Evolutionary conservation across 768 basidiomycete genomes (phyloP), one percentile per base, ranked within the genome.

Genomic region (Hypholoma sublateritium): DNA sequence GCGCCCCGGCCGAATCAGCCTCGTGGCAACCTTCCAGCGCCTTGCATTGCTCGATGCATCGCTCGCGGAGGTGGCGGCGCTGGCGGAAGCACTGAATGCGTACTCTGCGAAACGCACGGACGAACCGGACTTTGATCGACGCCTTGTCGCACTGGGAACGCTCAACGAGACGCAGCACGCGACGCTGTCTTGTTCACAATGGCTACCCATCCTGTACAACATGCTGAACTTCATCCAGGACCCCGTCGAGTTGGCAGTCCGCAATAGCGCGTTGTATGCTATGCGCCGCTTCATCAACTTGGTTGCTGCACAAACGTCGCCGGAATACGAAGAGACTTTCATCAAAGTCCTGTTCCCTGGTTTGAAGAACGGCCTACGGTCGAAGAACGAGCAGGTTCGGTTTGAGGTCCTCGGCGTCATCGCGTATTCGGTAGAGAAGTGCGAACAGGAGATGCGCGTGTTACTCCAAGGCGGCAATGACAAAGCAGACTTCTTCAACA

Each of bases 401-500:
- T 80, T 84, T 0, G 96, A 99, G 62, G 76, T 92, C 2, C 78
- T 98, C 2, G 78, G 81, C 3, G 91, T 98, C 16, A 72, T 98
- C 56, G 86, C 88, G 0, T 82, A 88, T 61, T 86, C 89, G 1
- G 86, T 95, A 5, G 74, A 78, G 35, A 83, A 80, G 58, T 91
- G 89, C 61, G 74, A 79, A 24, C 85, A 84, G 49, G 95, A 98
- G 67, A 87, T 98, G 85, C 83, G 76, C 21, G 79, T 86, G 11
- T 73, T 98, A 6, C 80, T 98, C 32, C 92, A 91, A 7, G 85
- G 80, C 16, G 95, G 93, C 1, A 94, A 98, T 66, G 88, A 91
- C 48, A 96, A 99, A 70, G 94, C 93, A 32, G 94, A 89, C 67
- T 95, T 98, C 75, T 98, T 99, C 82, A 88, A 88, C 77, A 99